Evolutionary conservation across 148 eudicot species (phyloP).

Genomic region (Linanthus parryae): DNA sequence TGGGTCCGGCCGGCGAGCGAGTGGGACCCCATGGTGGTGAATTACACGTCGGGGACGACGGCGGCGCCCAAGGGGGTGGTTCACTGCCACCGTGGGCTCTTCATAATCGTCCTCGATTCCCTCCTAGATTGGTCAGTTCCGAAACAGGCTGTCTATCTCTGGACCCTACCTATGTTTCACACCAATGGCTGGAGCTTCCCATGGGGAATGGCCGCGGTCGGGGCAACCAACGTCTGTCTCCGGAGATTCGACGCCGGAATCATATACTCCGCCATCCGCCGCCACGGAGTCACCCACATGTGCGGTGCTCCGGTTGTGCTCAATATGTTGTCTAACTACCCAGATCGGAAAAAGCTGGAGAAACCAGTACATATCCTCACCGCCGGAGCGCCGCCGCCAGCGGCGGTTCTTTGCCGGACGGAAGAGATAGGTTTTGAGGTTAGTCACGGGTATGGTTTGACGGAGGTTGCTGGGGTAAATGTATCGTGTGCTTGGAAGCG

Average conservation of each 20-base stretch:
- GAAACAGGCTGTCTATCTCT: conserved; percentile 7
- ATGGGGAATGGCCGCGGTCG: conserved; percentile 11
- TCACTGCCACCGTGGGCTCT: conserved; percentile 6
- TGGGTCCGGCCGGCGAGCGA: conserved; percentile 5
- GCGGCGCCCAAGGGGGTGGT: conserved; percentile 8
- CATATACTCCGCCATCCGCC: neutral
- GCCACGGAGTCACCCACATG: conserved; percentile 6
- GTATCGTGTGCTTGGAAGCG: conserved; percentile 11
- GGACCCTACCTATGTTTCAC: conserved; percentile 10
- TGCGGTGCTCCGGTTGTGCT: conserved; percentile 7
- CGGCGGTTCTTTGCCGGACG: neutral
- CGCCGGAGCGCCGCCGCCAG: conserved; percentile 10
- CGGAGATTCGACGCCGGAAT: conserved; percentile 7
- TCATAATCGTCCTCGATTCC: conserved; percentile 1
- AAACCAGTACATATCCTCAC: conserved; percentile 4
- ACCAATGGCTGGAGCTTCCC: conserved; percentile 6
- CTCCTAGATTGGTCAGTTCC: conserved; percentile 4
- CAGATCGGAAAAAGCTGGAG: neutral
- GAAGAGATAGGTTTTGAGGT: conserved; percentile 3
- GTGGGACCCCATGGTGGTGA: conserved; percentile 8
- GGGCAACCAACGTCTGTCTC: conserved; percentile 5
- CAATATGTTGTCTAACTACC: conserved; percentile 3
- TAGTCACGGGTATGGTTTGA: conserved; percentile 9
- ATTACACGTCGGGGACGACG: conserved; percentile 9
- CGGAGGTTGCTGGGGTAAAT: conserved; percentile 10